These are phyloP conservation scores for Kodamaea neixiangensis DNA, from an alignment of 805 yeast genomes.

Conservation along the genomic window DNA sequence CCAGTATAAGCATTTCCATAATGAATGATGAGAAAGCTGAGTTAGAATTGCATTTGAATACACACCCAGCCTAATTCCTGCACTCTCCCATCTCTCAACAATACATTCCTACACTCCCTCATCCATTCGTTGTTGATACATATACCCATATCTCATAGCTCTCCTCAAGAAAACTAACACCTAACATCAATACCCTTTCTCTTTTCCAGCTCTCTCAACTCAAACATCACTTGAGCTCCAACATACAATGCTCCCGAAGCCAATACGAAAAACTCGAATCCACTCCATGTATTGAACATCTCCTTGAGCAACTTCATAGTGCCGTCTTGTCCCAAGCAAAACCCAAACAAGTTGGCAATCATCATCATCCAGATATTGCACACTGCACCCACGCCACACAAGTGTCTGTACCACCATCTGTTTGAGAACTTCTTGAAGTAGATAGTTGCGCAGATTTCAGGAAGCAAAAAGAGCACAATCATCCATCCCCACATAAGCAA, in stretches of 20 bases:
- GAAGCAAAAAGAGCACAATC: conserved; percentile 80
- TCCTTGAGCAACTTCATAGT: conserved; percentile 62
- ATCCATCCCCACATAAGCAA: conserved; percentile 96
- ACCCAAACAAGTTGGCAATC: conserved; percentile 93
- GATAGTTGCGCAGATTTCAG: conserved; percentile 71
- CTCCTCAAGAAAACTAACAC: conserved; percentile 46
- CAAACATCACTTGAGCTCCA: conserved; percentile 93
- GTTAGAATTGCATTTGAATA: no score
- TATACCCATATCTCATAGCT: neutral
- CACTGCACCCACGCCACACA: conserved; percentile 87
- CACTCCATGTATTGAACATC: conserved; percentile 71
- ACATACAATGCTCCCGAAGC: conserved; percentile 72
- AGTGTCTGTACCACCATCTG: conserved; percentile 72
- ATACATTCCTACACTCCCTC: no score
- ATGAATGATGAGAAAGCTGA: no score
- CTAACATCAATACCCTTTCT: conserved; percentile 80
- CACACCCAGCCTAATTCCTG: no score
- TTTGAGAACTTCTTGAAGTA: conserved; percentile 41
- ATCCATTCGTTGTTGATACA: neutral
- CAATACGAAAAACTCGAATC: conserved; percentile 60
- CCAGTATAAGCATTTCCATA: no score
- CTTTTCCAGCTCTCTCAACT: conserved; percentile 81
- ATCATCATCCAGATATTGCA: conserved; percentile 96
- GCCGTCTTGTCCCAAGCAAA: conserved; percentile 91
- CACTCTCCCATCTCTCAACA: no score